Base-by-base conservation (phyloP, 225 moss, liverwort and hornwort genomes). In the Polytrichum formosum region DNA sequence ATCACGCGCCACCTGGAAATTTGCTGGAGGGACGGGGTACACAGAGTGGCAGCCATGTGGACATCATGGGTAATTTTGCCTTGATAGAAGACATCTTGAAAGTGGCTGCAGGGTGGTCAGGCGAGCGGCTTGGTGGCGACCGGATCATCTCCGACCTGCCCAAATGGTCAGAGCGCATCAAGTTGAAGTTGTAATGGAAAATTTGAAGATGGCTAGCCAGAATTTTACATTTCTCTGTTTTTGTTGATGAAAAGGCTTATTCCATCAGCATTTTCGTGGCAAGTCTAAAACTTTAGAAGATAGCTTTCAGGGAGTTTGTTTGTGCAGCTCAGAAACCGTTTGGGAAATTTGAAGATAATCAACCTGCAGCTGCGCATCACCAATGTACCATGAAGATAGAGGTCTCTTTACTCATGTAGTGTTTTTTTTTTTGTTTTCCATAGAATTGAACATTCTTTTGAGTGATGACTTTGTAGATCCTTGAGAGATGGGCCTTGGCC, bases 1-100 rank as follows among this genome's bases (percentile, higher is more conserved):
- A 81, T 18, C 97, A 97, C 66, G 88, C 90, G 1, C 87, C 97
- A 19, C 97, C 97, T 3, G 7, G 83, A 22, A 91, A 92, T 75
- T 60, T 97, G 64, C 86, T 97, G 8, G 97, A 94, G 67, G 97
- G 97, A 2, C 82, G 97, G 13, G 97, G 97, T 30, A 91, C 94
- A 13, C 94, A 94, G 63, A 97, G 97, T 60, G 97, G 91, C 20
- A 77, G 83, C 29, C 97, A 97, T 61, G 92, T 97, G 58, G 97
- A 97, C 69, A 91, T 97, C 28, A 91, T 97, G 91, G 97, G 97
- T 18, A 97, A 97, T 67, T 97, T 97, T 69, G 97, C 91, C 35
- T 76, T 97, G 81, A 80, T 97, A 22, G 97, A 97, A 84, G 97
- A 97, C 30, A 74, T 97, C 29, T 72, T 97, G 53, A 86, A 78